phyloP scores from a whole-genome alignment of 352 stramenopile species.

The Phytophthora tubulina region DNA sequence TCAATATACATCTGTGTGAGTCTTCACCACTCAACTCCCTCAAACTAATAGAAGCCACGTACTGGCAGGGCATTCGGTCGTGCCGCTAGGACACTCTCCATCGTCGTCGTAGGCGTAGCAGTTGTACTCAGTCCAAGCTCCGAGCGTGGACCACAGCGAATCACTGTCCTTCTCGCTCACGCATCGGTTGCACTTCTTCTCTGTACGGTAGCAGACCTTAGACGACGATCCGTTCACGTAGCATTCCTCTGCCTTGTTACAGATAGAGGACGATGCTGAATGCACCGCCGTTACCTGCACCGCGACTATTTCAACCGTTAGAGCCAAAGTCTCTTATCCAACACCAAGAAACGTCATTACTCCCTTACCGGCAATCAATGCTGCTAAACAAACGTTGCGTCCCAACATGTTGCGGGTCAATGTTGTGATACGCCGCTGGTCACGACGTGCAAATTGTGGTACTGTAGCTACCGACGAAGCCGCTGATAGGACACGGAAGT shows the following conservation, averaged over 20 bases:
- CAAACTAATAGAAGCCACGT: conserved; percentile 19
- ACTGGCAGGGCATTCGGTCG: conserved; percentile 52
- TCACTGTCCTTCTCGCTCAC: conserved; percentile 42
- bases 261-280: conserved; percentile 40
- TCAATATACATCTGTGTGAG: conserved; percentile 8
- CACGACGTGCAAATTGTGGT: conserved; percentile 19
- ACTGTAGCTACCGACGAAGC: neutral
- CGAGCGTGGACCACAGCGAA: conserved; percentile 27
- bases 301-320: conserved; percentile 22
- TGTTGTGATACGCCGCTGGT: conserved; percentile 27
- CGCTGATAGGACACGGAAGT: neutral
- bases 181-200: conserved; percentile 58
- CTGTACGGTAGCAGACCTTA: conserved; percentile 57
- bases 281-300: conserved; percentile 34
- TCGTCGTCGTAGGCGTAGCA: conserved; percentile 52
- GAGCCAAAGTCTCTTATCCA: neutral
- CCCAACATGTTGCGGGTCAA: conserved; percentile 22
- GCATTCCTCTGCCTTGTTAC: conserved; percentile 48
- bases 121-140: conserved; percentile 50
- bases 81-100: conserved; percentile 49
- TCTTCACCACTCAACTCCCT: neutral
- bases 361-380: conserved; percentile 39
- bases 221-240: conserved; percentile 55
- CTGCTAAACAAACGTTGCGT: conserved; percentile 38
- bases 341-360: neutral